Evolutionary conservation across 306 rosid species (phyloP), one percentile per base, ranked within the genome.

Genomic region (Vigna unguiculata): DNA sequence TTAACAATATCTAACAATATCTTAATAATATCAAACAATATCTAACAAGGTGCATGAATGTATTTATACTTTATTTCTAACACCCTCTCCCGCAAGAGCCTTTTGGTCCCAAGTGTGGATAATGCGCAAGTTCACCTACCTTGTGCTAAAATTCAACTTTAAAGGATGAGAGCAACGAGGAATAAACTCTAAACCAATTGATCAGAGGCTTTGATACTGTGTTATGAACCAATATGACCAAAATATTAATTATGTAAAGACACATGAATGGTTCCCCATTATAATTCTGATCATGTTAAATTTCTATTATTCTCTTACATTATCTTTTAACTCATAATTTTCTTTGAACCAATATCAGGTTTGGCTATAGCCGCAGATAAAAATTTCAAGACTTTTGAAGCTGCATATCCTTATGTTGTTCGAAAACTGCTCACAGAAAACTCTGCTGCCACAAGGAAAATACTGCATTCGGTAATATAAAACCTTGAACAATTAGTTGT

Each of bases 381-480:
- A 76, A 87, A 82, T 71, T 94, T 92, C 54, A 94, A 92, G 86
- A 94, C 98, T 76, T 94, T 94, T 87, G 97, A 90, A 85, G 93
- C 97, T 71, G 98, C 97, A 75, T 92, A 90, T 72, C 97, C 98
- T 64, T 92, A 87, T 55, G 98, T 94, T 66, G 93, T 88, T 53
- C 92, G 86, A 81, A 94, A 94, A 77, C 95, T 94, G 78, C 90
- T 92, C 64, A 94, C 97, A 22, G 97, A 94, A 72, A 94, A 94
- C 80, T 90, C 98, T 48, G 80, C 88, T 21, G 93, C 76, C 34
- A 85, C 91, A 28, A 89, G 87, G 75, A 89, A 86, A 48, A 94
- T 94, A 72, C 80, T 92, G 74, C 90, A 90, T 77, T 90, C 95
- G 91, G 98, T 92, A 86, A 69, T 43, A 46, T 38, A 71, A 79